Base-by-base conservation (phyloP, 1,284 basidiomycete species). In the Malassezia nana region DNA sequence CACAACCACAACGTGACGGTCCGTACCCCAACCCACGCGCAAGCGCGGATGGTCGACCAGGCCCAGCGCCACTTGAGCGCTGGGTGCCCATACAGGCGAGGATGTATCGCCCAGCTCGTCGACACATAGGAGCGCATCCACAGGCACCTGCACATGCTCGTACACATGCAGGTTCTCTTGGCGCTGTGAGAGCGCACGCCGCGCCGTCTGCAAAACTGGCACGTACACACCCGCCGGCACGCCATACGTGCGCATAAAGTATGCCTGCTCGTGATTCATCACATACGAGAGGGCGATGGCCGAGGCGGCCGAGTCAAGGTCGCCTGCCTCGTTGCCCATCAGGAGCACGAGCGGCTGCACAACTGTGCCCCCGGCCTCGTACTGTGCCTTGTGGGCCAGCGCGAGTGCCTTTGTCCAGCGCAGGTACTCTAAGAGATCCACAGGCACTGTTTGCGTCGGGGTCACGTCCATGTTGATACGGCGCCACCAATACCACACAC, bases 151-250 rank as follows among this genome's bases (percentile, higher is more conserved):
- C 3, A 62, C 20, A 24, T 57, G 55, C 15, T 57, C 39, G 52
- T 60, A 64, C 4, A 62, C 61, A 26, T 55, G 50, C 24, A 62
- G 71, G 75, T 98, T 98, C 72, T 98, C 92, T 12, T 85, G 82
- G 24, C 92, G 86, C 18, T 96, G 80, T 26, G 70, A 68, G 53
- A 95, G 79, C 71, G 89, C 87, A 1, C 78, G 74, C 5, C 81
- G 80, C 0, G 81, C 78, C 0, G 84, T 85, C 58, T 86, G 85
- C 50, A 87, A 76, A 29, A 96, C 78, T 0, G 92, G 81, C 18
- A 90, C 79, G n/a, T 62, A 70, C 10, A 25, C 51, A 9, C 63
- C 56, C 9, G 4, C 4, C 2, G 40, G 32, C 18, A 67, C 44
- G n/a, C 47, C 31, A 43, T 60, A 53, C 2, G 50, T 50, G 12